Conservation (phyloP, 768 basidiomycete genomes). For the Boletus rubroflammeus region DNA sequence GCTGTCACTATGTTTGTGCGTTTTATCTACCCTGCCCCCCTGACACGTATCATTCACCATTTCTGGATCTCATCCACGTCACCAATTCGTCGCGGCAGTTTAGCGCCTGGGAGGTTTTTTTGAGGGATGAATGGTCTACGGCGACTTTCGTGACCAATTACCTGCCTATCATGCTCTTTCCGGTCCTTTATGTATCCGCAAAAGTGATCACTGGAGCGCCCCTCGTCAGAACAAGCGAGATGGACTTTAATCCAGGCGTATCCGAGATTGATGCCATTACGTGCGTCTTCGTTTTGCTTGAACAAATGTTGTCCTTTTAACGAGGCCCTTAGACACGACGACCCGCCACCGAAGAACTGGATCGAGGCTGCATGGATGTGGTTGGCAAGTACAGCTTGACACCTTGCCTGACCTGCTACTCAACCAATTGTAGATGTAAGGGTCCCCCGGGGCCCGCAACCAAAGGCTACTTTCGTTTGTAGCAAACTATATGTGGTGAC, state of each 20-base stretch:
- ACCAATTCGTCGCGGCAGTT: slow-evolving; percentile 22
- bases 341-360: slow-evolving; percentile 21
- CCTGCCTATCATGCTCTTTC: slow-evolving; percentile 40
- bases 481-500: not conserved
- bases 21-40: not conserved
- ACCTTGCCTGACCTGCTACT: not conserved
- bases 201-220: slow-evolving; percentile 14
- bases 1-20: slow-evolving; percentile 34
- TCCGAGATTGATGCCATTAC: slow-evolving; percentile 18
- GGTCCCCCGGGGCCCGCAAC: not conserved
- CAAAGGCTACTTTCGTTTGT: not conserved
- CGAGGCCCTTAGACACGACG: slow-evolving; percentile 8
- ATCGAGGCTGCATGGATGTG: slow-evolving; percentile 16
- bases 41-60: not conserved
- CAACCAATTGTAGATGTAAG: slow-evolving; percentile 11
- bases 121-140: slow-evolving; percentile 33
- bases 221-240: slow-evolving; percentile 15
- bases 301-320: not conserved
- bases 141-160: slow-evolving; percentile 39
- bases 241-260: slow-evolving; percentile 17
- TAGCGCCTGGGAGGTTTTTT: slow-evolving; percentile 36
- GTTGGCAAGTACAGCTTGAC: slow-evolving; percentile 14
- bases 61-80: not conserved
- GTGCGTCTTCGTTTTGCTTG: slow-evolving; percentile 6
- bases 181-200: slow-evolving; percentile 37